Evolutionary conservation across 768 basidiomycete species (phyloP), one percentile per base, ranked within the genome.

Genomic region (Boletus tylopilopsis): DNA sequence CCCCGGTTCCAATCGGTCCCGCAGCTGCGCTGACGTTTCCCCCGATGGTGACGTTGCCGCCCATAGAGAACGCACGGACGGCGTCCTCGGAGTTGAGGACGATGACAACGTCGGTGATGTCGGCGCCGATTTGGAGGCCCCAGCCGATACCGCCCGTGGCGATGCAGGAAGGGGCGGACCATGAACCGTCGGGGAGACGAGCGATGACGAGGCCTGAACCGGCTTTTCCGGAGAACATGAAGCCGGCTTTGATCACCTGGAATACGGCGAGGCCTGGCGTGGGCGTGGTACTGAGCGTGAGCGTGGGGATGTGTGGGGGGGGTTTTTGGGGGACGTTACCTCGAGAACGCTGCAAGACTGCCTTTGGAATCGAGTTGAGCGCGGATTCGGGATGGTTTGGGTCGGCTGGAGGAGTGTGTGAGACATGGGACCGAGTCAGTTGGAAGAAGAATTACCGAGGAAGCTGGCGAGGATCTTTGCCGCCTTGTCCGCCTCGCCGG

Each of bases 1-100:
- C 95, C 5, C 94, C 94, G 0, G 95, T 96, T 1, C 94, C 95
- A 51, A 97, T 87, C 0, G 94, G 94, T 1, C 94, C 94, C 7
- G 94, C 94, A 0, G 85, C 75, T 2, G 89, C 92, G 56, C 81
- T 83, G 63, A 93, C 76, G 59, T 86, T 85, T 5, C 95, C 95
- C 2, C 95, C 95, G 46, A 98, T 90, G 3, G 94, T 97, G 22
- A 97, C 82, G 65, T 99, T 99, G 9, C 95, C 95, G 32, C 94
- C 94, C 43, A 92, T 76, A 4, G 91, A 92, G 75, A 98, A 98
- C 10, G 96, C 95, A 38, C 85, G 80, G 27, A 99, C 92, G 34
- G 95, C 94, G 48, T 97, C 94, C 59, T 96, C 92, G 56, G 85
- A 89, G 76, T 97, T 97, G 62, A 98, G 85, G 33, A 99, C 94